Evolutionary conservation across 202 grass and related monocot genomes (phyloP), one percentile per base, ranked within the genome.

Genomic region (Setaria viridis): DNA sequence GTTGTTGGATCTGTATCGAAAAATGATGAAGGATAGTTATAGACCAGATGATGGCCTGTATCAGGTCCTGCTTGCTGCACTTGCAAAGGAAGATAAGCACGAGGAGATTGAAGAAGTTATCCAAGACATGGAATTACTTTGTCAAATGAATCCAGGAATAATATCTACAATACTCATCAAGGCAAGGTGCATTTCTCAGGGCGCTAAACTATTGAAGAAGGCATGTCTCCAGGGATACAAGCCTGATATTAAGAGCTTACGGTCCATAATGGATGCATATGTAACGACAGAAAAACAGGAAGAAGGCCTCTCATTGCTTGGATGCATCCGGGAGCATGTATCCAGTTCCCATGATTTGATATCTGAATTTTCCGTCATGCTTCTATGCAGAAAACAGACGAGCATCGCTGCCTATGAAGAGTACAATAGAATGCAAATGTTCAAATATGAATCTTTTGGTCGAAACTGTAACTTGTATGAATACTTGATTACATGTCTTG

Each of bases 281-380:
- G 90, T 89, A 72, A 87, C 53, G 77, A 82, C 72, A 68, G 86
- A 59, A 19, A 91, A 77, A 46, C 87, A 85, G n/a, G 75, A 90
- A 72, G 93, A 94, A 87, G 86, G 87, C 55, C 51, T 86, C 9
- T 87, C 90, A 80, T 89, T 98, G 87, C 91, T 98, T 80, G 90
- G 87, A 74, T 94, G 87, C 54, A 63, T 98, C 71, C 74, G 17
- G 47, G 84, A 95, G 33, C 47, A 91, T 85, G 62, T 82, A 48
- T 77, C 84, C n/a, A 86, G 50, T 76, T 94, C 91, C 57, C 77
- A 54, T 13, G 53, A 67, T 69, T 83, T 98, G 85, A 86, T 95
- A 92, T 87, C 88, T 50, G 88, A 95, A 89, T 92, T 88, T 65
- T 94, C 84, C 19, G 92, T 98, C 77, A 86, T 98, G 59, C 94